These are phyloP conservation scores for Begonia fuchsioides DNA, from an alignment of 306 rosid genomes.

Conservation along the genomic window DNA sequence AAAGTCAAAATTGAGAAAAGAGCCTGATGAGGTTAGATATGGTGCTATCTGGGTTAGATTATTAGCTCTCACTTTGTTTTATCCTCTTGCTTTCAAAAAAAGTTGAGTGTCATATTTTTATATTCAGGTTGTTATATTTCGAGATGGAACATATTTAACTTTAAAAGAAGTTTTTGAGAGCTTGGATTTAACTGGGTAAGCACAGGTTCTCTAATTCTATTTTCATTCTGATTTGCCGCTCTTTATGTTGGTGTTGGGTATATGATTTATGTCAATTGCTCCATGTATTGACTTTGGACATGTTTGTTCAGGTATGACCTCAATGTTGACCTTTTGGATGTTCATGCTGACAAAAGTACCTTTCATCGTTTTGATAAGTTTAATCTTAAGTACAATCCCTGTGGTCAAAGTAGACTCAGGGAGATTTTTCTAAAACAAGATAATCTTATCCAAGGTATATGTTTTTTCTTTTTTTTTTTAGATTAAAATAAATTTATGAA, in stretches of 20 bases:
- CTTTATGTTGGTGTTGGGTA: background rate
- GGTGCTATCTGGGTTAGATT: no score
- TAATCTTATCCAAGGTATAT: conserved; percentile 91
- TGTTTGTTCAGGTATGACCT: conserved; percentile 72
- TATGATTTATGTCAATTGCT: background rate
- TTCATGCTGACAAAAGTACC: conserved; percentile 99
- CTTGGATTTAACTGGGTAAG: conserved; percentile 86
- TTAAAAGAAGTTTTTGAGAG: conserved; percentile 97
- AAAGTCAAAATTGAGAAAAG: conserved; percentile 97
- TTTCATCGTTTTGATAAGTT: conserved; percentile 99
- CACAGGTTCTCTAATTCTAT: background rate
- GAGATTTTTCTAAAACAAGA: conserved; percentile 98
- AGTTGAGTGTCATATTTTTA: background rate
- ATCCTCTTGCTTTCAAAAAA: background rate
- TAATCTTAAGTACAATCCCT: conserved; percentile 94
- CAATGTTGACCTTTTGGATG: conserved; percentile 98
- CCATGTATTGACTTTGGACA: conserved; percentile 8
- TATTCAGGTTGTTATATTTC: conserved; percentile 90
- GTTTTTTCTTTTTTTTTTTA: no score
- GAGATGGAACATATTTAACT: conserved; percentile 98
- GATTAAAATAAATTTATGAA: no score
- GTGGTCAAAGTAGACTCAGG: conserved; percentile 99
- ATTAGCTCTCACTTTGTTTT: background rate
- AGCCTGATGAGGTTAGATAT: conserved; percentile 88
- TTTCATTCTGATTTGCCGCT: conserved; percentile 5